Percentiles rank a stretch among this genome's conserved stretches.
These are phyloP conservation scores for Cladorrhinum sp. DNA, from an alignment of 2,329 filamentous ascomycete genomes.

Conservation along the genomic window DNA sequence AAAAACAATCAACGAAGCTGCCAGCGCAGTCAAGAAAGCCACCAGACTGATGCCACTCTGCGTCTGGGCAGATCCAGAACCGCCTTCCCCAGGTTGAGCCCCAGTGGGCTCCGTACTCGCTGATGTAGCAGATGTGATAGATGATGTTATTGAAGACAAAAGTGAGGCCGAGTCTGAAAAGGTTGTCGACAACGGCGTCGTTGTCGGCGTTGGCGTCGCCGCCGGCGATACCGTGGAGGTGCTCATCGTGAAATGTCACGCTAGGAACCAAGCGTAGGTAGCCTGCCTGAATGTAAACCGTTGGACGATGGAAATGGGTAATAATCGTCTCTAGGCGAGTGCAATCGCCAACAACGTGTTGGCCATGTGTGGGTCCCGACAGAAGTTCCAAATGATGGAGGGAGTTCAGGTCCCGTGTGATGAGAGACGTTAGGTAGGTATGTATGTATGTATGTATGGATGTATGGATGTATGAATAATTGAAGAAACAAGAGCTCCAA, in stretches of 20 bases:
- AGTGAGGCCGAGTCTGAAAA: background rate
- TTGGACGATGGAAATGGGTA: background rate
- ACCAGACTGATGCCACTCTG: conserved; percentile 44
- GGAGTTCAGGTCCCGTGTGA: too few relatives aligned
- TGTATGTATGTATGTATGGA: background rate
- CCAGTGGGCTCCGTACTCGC: background rate
- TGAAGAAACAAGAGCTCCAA: background rate
- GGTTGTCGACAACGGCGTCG: conserved; percentile 12
- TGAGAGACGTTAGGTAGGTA: too few relatives aligned
- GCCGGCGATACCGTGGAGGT: conserved; percentile 5
- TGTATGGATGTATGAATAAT: background rate
- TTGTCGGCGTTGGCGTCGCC: conserved; percentile 17
- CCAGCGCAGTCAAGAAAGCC: conserved; percentile 64
- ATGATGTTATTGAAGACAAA: conserved; percentile 12
- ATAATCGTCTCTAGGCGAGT: background rate
- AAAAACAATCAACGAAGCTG: conserved; percentile 61
- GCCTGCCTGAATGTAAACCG: too few relatives aligned
- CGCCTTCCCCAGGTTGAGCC: too few relatives aligned
- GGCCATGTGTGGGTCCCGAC: background rate
- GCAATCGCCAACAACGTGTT: background rate
- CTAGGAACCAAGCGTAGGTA: too few relatives aligned
- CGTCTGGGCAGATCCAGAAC: conserved; percentile 27
- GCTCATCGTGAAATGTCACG: background rate
- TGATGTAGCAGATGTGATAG: conserved; percentile 3
- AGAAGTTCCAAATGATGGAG: background rate